Evolutionary conservation across 2,329 filamentous ascomycete genomes (phyloP).

Genomic region (Xylaria sp.): DNA sequence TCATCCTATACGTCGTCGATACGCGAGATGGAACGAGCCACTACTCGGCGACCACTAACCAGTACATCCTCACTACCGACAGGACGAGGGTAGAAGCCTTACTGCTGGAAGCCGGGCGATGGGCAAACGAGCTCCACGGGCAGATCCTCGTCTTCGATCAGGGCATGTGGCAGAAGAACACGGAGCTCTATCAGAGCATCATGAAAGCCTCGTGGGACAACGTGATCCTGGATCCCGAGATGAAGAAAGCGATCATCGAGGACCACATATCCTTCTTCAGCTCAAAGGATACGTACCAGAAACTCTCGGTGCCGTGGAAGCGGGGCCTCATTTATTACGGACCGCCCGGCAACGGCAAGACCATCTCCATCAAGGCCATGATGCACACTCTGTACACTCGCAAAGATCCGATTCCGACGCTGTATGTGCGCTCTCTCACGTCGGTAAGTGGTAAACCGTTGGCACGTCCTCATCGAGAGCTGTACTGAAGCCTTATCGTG

Average conservation of each 20-base stretch:
- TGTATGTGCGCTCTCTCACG: constrained; percentile 59
- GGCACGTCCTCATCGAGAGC: neutral
- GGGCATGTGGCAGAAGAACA: constrained; percentile 65
- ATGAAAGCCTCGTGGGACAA: constrained; percentile 62
- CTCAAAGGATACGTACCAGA: constrained; percentile 58
- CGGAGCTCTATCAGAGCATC: constrained; percentile 60
- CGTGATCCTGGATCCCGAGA: constrained; percentile 66
- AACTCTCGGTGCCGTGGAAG: constrained; percentile 71
- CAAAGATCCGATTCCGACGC: constrained; percentile 56
- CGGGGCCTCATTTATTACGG: constrained; percentile 70
- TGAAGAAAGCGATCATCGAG: constrained; percentile 66
- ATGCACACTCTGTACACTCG: constrained; percentile 65
- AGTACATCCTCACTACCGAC: constrained; percentile 44
- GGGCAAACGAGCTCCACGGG: constrained; percentile 59
- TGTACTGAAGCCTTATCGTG: constrained; percentile 12
- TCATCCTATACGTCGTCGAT: constrained; percentile 48
- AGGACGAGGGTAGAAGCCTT: constrained; percentile 49
- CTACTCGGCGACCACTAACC: constrained; percentile 39
- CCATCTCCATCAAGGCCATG: constrained; percentile 70
- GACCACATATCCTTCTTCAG: constrained; percentile 69
- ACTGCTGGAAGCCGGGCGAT: constrained; percentile 57
- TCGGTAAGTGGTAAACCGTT: constrained; percentile 37
- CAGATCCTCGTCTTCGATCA: constrained; percentile 70
- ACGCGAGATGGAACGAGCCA: constrained; percentile 43
- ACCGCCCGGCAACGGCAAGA: constrained; percentile 67